A percentile compares a stretch with the other conserved stretches of the same genome.
Conservation (phyloP, 1,139 yeast genomes). For the Pichia inconspicua region DNA sequence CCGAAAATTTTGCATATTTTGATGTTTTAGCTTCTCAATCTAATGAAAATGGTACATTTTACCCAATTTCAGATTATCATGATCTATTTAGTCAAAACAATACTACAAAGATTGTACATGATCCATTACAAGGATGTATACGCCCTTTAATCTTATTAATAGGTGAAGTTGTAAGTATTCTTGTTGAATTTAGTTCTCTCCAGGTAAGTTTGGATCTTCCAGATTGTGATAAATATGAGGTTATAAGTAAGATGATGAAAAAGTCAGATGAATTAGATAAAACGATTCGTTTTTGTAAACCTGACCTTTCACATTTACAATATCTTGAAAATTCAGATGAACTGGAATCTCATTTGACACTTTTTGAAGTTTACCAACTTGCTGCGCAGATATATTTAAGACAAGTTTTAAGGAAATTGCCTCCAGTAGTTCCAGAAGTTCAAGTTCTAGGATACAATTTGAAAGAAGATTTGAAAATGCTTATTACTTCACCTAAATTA, state of each 20-base stretch:
- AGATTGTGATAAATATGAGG: slow-evolving; percentile 20
- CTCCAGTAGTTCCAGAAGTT: slow-evolving; percentile 41
- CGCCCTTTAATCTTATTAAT: slow-evolving; percentile 34
- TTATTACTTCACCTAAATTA: slow-evolving; percentile 36
- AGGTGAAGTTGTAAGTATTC: slow-evolving; percentile 34
- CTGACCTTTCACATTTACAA: slow-evolving; percentile 35
- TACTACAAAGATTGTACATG: slow-evolving; percentile 21
- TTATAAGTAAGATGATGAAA: slow-evolving; percentile 14
- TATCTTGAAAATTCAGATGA: slow-evolving; percentile 34
- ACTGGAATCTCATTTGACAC: slow-evolving; percentile 41
- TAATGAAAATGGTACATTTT: slow-evolving; percentile 33
- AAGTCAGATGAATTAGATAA: slow-evolving; percentile 27
- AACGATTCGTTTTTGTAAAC: slow-evolving; percentile 34
- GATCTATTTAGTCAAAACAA: slow-evolving; percentile 15
- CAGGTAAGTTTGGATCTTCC: slow-evolving; percentile 16
- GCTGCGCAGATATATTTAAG: slow-evolving; percentile 40
- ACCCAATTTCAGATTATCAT: slow-evolving; percentile 32
- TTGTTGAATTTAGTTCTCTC: slow-evolving; percentile 19
- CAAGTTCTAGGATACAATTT: slow-evolving; percentile 26
- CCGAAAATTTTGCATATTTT: slow-evolving; percentile 37
- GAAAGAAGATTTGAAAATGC: slow-evolving; percentile 30
- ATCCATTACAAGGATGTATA: slow-evolving; percentile 41
- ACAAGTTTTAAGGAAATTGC: slow-evolving; percentile 38
- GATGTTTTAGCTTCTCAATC: slow-evolving; percentile 36
- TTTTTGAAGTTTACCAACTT: slow-evolving; percentile 44